These are phyloP conservation scores for Sporormia fimetaria DNA, from an alignment of 495 filamentous ascomycete species.

Conservation along the genomic window DNA sequence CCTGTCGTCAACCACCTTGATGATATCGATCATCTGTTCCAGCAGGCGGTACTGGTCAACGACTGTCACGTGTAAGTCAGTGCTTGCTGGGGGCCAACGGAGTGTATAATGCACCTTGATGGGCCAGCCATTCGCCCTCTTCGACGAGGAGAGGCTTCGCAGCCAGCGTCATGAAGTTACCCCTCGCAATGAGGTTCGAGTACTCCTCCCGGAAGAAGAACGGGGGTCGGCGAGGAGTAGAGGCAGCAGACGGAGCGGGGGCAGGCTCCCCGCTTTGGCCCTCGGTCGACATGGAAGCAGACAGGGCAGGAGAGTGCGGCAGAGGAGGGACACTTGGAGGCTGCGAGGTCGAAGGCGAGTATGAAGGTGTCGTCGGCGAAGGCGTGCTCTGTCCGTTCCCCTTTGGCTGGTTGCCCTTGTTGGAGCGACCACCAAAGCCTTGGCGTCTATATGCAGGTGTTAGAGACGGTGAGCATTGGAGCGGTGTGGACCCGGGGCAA, in stretches of 20 bases:
- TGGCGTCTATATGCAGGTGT: slow-evolving; percentile 23
- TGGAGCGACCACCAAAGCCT: slow-evolving; percentile 27
- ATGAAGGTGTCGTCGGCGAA: slow-evolving; percentile 24
- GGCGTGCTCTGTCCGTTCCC: slow-evolving; percentile 29
- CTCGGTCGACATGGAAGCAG: slow-evolving; percentile 26
- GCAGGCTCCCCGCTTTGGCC: slow-evolving; percentile 17
- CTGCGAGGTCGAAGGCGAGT: slow-evolving; percentile 15
- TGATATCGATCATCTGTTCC: slow-evolving; percentile 69
- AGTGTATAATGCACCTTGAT: slow-evolving; percentile 69
- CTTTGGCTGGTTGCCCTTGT: slow-evolving; percentile 25
- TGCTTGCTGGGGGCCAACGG: slow-evolving; percentile 1
- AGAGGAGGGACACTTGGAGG: slow-evolving; percentile 23
- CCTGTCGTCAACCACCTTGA: slow-evolving; percentile 65
- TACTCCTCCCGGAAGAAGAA: slow-evolving; percentile 72
- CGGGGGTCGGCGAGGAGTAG: slow-evolving; percentile 40
- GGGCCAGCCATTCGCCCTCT: slow-evolving; percentile 84
- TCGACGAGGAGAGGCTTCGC: slow-evolving; percentile 82
- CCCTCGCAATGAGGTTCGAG: slow-evolving; percentile 78
- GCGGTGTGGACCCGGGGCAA: too few species aligned
- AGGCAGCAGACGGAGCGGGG: not conserved
- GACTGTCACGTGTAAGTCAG: slow-evolving; percentile 40
- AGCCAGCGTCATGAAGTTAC: slow-evolving; percentile 91
- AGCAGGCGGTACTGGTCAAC: slow-evolving; percentile 85
- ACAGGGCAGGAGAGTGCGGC: slow-evolving; percentile 27
- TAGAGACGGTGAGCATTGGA: slow-evolving; percentile 8